Base-by-base conservation (phyloP, 2,329 filamentous ascomycete genomes). In the Colletotrichum sp. region DNA sequence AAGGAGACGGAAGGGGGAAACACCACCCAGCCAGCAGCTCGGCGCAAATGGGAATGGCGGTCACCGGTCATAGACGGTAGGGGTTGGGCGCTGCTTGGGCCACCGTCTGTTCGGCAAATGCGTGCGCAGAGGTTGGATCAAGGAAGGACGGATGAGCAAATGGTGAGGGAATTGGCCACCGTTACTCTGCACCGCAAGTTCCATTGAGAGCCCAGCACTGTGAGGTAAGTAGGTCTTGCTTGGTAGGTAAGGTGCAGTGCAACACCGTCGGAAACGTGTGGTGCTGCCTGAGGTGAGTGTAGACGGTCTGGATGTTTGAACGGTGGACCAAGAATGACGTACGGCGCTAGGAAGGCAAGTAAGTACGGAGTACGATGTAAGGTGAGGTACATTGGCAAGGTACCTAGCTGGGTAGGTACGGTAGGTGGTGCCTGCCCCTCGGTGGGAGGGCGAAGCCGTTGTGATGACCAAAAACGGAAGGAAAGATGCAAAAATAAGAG, bases 131-230 rank as follows among this genome's bases (percentile, higher is more conserved):
- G 66, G 64, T 28, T 68, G 57, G 28, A 24, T 52, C 18, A 18
- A 32, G 15, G 15, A 34, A 13, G 90, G 89, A 89, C n/a, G 86
- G 90, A 60, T 92, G 88, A 5, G 90, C 91, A 2, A 90, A 92
- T 18, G 90, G 90, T 6, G 89, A 91, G 75, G 91, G 90, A 59
- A 92, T 88, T 3, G 87, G 86, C 12, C 26, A 24, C 32, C 34
- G 32, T 60, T 69, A 22, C 22, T 22, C 59, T 15, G 59, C 12
- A 34, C 26, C 24, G 60, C 39, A 7, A 48, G 39, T n/a, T n/a
- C 18, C 18, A 7, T 7, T 7, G 5, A 48, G 18, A 48, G 39
- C 39, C 39, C 39, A 44, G 39, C 26, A 30, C 26, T 66, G 63
- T 44, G 18, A n/a, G 32, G 32, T 13, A 32, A 5, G 12, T 34